Evolutionary conservation across 805 yeast species (phyloP).

Genomic region (Candida palmyrensis): DNA sequence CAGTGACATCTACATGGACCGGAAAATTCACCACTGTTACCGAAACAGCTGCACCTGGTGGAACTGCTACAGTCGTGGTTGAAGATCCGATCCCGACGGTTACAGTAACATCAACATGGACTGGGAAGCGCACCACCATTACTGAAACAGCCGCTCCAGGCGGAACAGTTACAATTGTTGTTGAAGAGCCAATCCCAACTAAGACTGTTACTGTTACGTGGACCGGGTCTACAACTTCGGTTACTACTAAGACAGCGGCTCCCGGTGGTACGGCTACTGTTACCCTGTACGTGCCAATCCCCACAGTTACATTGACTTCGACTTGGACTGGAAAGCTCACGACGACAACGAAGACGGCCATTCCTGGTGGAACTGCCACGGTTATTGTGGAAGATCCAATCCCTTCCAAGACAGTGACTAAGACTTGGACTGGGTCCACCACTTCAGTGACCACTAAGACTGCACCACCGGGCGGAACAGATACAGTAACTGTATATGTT

Average conservation of each 20-base stretch:
- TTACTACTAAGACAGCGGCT: not conserved
- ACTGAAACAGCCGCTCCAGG: conserved; percentile 8
- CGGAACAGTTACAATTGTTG: conserved; percentile 8
- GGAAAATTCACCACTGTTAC: conserved; percentile 6
- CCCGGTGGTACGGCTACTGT: conserved; percentile 8
- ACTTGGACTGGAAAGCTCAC: conserved; percentile 5
- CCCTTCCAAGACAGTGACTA: conserved; percentile 10
- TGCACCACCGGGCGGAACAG: conserved; percentile 10
- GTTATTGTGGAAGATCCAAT: conserved; percentile 12
- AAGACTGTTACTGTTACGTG: conserved; percentile 10
- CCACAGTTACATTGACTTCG: conserved; percentile 9
- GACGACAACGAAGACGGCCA: conserved; percentile 6
- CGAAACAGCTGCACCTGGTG: not conserved
- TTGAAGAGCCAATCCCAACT: conserved; percentile 8
- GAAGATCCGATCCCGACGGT: not conserved
- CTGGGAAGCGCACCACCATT: conserved; percentile 7
- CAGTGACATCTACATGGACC: conserved; percentile 9
- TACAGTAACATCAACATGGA: conserved; percentile 1
- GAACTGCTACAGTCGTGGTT: conserved; percentile 1
- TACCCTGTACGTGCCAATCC: conserved; percentile 9
- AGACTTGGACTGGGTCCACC: conserved; percentile 5
- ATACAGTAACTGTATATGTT: conserved; percentile 8
- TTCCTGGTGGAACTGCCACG: conserved; percentile 8
- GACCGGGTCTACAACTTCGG: conserved; percentile 6
- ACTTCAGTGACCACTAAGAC: conserved; percentile 2